These are phyloP conservation scores for Panellus pusillus DNA, from an alignment of 768 basidiomycete genomes.

Conservation along the genomic window DNA sequence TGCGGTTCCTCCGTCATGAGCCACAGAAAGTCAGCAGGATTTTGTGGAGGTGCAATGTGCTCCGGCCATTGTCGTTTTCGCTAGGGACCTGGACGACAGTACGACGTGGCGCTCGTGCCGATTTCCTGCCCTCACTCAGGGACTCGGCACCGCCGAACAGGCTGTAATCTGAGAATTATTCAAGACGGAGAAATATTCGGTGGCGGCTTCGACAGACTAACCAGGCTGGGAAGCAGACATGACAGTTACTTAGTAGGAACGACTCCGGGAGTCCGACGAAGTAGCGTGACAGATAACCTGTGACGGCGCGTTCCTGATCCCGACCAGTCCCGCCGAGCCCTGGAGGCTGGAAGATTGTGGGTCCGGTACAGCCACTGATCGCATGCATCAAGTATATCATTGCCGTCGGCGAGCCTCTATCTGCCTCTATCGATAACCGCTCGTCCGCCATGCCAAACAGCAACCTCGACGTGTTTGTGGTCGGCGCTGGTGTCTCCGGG, in stretches of 20 bases:
- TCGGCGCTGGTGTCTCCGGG: slow-evolving; percentile 46
- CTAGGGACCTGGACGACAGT: slow-evolving; percentile 46
- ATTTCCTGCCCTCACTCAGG: slow-evolving; percentile 48
- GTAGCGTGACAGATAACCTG: not conserved
- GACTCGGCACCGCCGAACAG: slow-evolving; percentile 85
- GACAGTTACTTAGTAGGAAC: too few species aligned
- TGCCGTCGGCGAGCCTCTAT: too few species aligned
- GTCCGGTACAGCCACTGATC: too few species aligned
- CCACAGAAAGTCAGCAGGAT: slow-evolving; percentile 92
- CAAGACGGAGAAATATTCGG: not conserved
- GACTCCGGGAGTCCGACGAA: too few species aligned
- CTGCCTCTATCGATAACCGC: too few species aligned
- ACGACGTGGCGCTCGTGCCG: slow-evolving; percentile 46
- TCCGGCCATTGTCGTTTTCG: slow-evolving; percentile 38
- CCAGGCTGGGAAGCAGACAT: slow-evolving; percentile 9
- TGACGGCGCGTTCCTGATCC: not conserved
- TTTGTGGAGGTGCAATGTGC: slow-evolving; percentile 59
- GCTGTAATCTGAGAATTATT: slow-evolving; percentile 61
- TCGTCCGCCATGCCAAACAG: too few species aligned
- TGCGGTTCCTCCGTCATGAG: slow-evolving; percentile 98
- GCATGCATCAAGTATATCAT: too few species aligned
- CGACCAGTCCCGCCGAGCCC: too few species aligned
- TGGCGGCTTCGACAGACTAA: not conserved
- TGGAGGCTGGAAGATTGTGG: too few species aligned
- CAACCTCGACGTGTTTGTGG: too few species aligned